These are phyloP conservation scores for Tylopilus felleus DNA, from an alignment of 768 basidiomycete species.

Conservation along the genomic window DNA sequence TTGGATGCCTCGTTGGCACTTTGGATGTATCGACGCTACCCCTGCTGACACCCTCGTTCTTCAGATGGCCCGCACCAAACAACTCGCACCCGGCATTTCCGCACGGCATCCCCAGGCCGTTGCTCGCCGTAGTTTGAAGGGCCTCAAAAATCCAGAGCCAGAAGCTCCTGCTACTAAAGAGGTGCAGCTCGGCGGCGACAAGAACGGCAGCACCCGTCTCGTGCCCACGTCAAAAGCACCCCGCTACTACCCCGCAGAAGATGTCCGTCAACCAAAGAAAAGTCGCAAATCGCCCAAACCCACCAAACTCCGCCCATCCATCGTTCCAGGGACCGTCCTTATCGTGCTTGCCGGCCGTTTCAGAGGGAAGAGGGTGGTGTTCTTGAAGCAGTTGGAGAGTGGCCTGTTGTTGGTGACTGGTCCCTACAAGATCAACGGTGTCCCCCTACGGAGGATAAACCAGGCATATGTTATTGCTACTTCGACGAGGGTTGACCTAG, in stretches of 20 bases:
- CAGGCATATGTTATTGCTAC: slow-evolving; percentile 99
- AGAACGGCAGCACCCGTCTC: slow-evolving; percentile 86
- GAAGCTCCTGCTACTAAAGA: slow-evolving; percentile 64
- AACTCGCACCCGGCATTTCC: slow-evolving; percentile 76
- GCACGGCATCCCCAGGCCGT: slow-evolving; percentile 80
- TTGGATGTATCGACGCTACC: slow-evolving; percentile 37
- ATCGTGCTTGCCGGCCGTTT: slow-evolving; percentile 97
- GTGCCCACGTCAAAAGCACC: slow-evolving; percentile 84
- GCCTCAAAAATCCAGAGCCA: slow-evolving; percentile 71
- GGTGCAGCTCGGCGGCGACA: slow-evolving; percentile 82
- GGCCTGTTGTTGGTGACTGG: slow-evolving; percentile 95
- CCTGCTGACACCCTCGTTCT: slow-evolving; percentile 13
- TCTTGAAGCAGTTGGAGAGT: slow-evolving; percentile 91
- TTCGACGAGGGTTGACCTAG: slow-evolving; percentile 87
- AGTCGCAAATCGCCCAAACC: slow-evolving; percentile 84
- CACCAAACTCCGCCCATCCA: slow-evolving; percentile 75
- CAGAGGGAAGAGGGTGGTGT: slow-evolving; percentile 97
- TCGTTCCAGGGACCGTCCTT: slow-evolving; percentile 91
- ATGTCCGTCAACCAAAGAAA: slow-evolving; percentile 87
- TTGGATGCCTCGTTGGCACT: slow-evolving; percentile 32
- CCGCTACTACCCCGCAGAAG: slow-evolving; percentile 94
- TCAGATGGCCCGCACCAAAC: slow-evolving; percentile 85
- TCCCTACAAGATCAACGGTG: slow-evolving; percentile 97
- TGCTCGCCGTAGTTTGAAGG: slow-evolving; percentile 81
- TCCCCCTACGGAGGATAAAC: slow-evolving; percentile 95